Base-by-base conservation (phyloP, 768 basidiomycete species). In the Russula griseocarnosa region DNA sequence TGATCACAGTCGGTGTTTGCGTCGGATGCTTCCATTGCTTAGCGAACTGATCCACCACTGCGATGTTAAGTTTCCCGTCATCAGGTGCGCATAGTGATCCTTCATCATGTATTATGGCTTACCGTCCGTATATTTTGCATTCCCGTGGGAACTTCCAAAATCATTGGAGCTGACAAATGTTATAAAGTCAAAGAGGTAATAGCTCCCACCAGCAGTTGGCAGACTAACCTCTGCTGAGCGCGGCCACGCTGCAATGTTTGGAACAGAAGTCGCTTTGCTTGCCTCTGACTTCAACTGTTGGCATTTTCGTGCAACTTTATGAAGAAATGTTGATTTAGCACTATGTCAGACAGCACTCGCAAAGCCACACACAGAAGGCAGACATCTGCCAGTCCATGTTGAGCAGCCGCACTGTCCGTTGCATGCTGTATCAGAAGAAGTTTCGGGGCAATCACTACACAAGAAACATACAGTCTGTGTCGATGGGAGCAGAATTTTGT, bases 201-300 rank as follows among this genome's bases (percentile, higher is more conserved):
- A 38, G 5, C n/a, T 30, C 16, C 30, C 9, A 14, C 6, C 6
- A 11, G 8, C n/a, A 62, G 18, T 50, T 38, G 28, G 8, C 3
- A 18, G 3, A 60, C 71, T 68, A 46, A 61, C 59, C 32, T 30
- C 38, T 54, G 20, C 42, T 50, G 16, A 69, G 52, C 1, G 65
- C 66, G 30, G 57, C 40, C 8, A 58, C 44, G 18, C 62, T 60
- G 46, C 71, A 72, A 11, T 18, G 58, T 36, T 50, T 65, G 9
- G 71, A 72, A 44, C 71, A 72, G 38, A 72, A 72, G 42, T 72
- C 71, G 44, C 68, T 69, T 46, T 54, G 42, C 22, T 63, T 63
- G n/a, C 65, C 66, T 20, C 69, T 66, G 14, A 71, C 36, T 5
- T 55, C 34, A 36, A 59, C 56, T 20, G 69, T 69, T 7, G 71